These are phyloP conservation scores for Pseudogymnoascus sp. DNA, from an alignment of 2,329 filamentous ascomycete species.

Conservation along the genomic window DNA sequence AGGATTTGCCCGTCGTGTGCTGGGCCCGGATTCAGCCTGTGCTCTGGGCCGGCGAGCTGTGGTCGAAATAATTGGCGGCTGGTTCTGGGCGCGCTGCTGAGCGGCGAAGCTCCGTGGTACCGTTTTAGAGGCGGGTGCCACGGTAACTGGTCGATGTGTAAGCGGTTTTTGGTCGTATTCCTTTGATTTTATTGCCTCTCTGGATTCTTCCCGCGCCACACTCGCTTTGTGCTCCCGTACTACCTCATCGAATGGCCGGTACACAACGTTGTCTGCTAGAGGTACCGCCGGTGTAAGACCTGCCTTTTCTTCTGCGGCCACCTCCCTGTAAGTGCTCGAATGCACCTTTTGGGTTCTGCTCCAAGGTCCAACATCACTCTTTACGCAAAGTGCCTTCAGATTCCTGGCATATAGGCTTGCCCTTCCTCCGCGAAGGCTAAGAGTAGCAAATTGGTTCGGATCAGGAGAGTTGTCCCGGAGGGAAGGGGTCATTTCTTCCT, in stretches of 20 bases:
- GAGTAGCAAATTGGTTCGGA: slow-evolving; percentile 45
- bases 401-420: slow-evolving; percentile 35
- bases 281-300: slow-evolving; percentile 56
- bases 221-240: slow-evolving; percentile 41
- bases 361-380: slow-evolving; percentile 52
- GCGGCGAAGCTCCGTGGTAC: slow-evolving; percentile 57
- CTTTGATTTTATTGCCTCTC: background rate
- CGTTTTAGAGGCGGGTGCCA: slow-evolving; percentile 29
- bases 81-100: slow-evolving; percentile 51
- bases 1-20: background rate
- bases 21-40: background rate
- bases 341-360: slow-evolving; percentile 38
- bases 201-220: background rate
- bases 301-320: slow-evolving; percentile 58
- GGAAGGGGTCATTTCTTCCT: slow-evolving; percentile 49
- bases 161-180: background rate
- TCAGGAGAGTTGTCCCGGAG: slow-evolving; percentile 50
- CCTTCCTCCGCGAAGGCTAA: slow-evolving; percentile 37
- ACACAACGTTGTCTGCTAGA: slow-evolving; percentile 52
- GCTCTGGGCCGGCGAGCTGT: slow-evolving; percentile 6
- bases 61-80: slow-evolving; percentile 28
- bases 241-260: slow-evolving; percentile 55
- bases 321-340: slow-evolving; percentile 50
- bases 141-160: background rate
- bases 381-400: slow-evolving; percentile 47